A percentile compares a stretch with the other conserved stretches of the same genome.
These are phyloP conservation scores for Vicia villosa DNA, from an alignment of 306 rosid species.

Conservation along the genomic window DNA sequence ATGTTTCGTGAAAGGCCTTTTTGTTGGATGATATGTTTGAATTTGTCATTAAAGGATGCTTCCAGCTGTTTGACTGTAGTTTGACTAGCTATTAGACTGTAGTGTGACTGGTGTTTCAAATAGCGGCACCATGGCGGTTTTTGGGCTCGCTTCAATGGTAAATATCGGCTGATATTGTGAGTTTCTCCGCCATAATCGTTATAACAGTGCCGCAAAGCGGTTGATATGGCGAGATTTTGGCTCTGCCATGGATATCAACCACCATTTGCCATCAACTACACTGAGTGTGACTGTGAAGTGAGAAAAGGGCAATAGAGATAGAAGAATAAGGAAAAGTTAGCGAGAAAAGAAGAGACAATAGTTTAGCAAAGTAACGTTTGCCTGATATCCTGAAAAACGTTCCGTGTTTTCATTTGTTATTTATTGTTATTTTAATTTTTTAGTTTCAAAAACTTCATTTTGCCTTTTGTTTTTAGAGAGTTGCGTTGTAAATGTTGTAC, in stretches of 20 bases:
- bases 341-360: not conserved
- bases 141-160: too few relatives aligned
- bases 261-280: too few relatives aligned
- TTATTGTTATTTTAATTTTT: too few relatives aligned
- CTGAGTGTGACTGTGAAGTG: constrained; percentile 16
- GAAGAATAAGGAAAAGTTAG: not conserved
- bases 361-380: not conserved
- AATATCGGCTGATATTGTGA: too few relatives aligned
- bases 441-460: not conserved
- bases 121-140: too few relatives aligned
- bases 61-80: constrained; percentile 20
- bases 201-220: too few relatives aligned
- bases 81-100: too few relatives aligned
- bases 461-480: not conserved
- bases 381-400: not conserved
- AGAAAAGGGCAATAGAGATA: constrained; percentile 4
- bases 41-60: not conserved
- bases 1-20: constrained; percentile 2
- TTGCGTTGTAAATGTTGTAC: not conserved
- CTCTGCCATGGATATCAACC: too few relatives aligned
- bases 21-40: constrained; percentile 5
- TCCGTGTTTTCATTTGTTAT: not conserved
- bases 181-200: too few relatives aligned
- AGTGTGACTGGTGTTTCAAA: too few relatives aligned
- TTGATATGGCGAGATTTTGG: too few relatives aligned